A percentile compares a stretch with the other conserved stretches of the same genome.
Conservation (phyloP, 1,284 basidiomycete genomes). For the Rugosomyces carneus region DNA sequence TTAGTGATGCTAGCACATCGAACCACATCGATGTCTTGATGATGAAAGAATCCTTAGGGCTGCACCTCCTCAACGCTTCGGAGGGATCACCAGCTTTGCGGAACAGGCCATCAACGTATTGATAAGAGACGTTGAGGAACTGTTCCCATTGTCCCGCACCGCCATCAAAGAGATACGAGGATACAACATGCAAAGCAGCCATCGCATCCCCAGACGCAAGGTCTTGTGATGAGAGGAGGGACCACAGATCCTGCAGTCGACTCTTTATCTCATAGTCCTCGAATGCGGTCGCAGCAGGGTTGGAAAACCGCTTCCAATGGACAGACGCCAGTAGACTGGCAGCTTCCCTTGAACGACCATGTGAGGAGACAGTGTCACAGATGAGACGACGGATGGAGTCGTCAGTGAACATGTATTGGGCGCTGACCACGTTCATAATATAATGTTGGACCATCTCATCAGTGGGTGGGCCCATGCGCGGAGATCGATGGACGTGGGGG, state of each 20-base stretch:
- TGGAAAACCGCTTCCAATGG: constrained; percentile 32
- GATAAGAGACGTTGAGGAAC: constrained; percentile 54
- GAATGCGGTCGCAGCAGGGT: constrained; percentile 20
- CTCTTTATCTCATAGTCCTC: constrained; percentile 22
- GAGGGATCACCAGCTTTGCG: constrained; percentile 30
- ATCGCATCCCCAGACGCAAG: constrained; percentile 63
- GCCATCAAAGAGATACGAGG: constrained; percentile 67
- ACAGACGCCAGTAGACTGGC: constrained; percentile 52
- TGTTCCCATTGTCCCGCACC: constrained; percentile 62
- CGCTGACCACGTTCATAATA: constrained; percentile 44
- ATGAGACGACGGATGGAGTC: constrained; percentile 41
- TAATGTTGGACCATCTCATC: constrained; percentile 40
- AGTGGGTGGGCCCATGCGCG: constrained; percentile 12
- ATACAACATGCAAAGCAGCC: constrained; percentile 67
- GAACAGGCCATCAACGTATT: constrained; percentile 47
- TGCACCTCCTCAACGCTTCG: constrained; percentile 41
- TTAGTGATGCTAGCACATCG: constrained; percentile 73
- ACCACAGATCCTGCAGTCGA: constrained; percentile 21
- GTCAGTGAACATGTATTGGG: constrained; percentile 65
- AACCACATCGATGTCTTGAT: constrained; percentile 82
- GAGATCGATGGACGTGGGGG: constrained; percentile 6
- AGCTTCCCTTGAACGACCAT: constrained; percentile 42
- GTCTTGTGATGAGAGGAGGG: constrained; percentile 22
- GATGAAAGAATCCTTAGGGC: constrained; percentile 54
- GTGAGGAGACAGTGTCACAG: constrained; percentile 32